These are phyloP conservation scores for Pythium coloratum DNA, from an alignment of 352 stramenopile species.

Conservation along the genomic window DNA sequence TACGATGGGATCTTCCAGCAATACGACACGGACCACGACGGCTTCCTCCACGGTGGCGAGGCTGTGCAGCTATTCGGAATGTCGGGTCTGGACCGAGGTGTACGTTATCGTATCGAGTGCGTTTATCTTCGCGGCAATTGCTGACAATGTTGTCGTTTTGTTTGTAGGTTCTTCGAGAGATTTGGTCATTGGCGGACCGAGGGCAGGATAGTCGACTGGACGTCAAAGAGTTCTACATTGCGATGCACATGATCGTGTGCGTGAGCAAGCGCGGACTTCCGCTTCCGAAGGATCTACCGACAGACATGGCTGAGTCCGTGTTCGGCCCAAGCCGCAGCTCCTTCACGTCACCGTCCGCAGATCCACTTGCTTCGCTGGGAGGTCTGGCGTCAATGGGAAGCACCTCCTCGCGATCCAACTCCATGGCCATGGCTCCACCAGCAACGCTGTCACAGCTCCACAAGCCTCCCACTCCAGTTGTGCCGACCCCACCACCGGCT, in stretches of 20 bases:
- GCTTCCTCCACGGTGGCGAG: constrained; percentile 89
- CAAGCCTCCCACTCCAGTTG: background rate
- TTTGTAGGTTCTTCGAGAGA: constrained; percentile 70
- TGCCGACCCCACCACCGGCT: background rate
- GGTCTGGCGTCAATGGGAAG: background rate
- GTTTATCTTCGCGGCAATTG: background rate
- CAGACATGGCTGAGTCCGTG: constrained; percentile 61
- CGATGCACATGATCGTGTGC: constrained; percentile 97
- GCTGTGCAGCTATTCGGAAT: constrained; percentile 93
- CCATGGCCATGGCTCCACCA: constrained; percentile 15
- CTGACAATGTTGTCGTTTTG: background rate
- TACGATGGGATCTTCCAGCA: constrained; percentile 93
- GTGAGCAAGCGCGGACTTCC: constrained; percentile 88
- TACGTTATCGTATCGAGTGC: constrained; percentile 30
- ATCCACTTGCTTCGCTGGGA: constrained; percentile 5
- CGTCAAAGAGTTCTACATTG: constrained; percentile 92
- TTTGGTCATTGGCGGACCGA: constrained; percentile 93
- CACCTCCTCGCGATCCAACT: constrained; percentile 17
- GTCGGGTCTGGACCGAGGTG: constrained; percentile 88
- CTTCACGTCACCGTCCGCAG: constrained; percentile 10
- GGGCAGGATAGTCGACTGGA: constrained; percentile 92
- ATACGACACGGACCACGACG: constrained; percentile 89
- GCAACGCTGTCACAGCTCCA: background rate
- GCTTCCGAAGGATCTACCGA: constrained; percentile 68
- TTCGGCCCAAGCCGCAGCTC: constrained; percentile 39